A percentile compares a stretch with the other conserved stretches of the same genome.
Conservation (phyloP, 495 filamentous ascomycete species). For the Penicillium salamii region DNA sequence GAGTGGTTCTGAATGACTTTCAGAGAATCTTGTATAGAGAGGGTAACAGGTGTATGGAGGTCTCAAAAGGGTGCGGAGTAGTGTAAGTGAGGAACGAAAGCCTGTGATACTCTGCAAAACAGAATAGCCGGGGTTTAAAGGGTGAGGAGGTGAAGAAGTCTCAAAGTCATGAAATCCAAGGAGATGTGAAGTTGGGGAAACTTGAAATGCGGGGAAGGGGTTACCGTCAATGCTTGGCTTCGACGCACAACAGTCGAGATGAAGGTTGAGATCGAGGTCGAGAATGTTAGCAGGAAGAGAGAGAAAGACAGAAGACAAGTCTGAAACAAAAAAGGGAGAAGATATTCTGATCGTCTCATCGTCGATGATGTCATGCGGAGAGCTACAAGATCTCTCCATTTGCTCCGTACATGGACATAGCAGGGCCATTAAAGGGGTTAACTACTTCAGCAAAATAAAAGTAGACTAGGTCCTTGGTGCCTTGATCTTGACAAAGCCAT, state of each 20-base stretch:
- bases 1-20: not conserved
- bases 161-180: too few relatives aligned
- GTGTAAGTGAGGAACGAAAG: not conserved
- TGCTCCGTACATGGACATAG: too few relatives aligned
- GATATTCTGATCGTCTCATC: not conserved
- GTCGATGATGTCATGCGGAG: constrained; percentile 30
- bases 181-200: constrained; percentile 4
- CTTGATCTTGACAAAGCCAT: too few relatives aligned
- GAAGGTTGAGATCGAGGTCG: too few relatives aligned
- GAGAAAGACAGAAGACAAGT: not conserved
- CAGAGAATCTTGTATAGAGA: not conserved
- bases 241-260: too few relatives aligned
- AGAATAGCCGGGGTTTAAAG: constrained; percentile 14
- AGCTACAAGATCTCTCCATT: too few relatives aligned
- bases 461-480: too few relatives aligned
- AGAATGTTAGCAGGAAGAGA: not conserved
- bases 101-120: too few relatives aligned
- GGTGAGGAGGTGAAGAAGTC: too few relatives aligned
- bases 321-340: not conserved
- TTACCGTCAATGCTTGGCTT: not conserved
- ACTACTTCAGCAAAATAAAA: too few relatives aligned
- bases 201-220: constrained; percentile 25
- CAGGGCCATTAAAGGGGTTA: too few relatives aligned
- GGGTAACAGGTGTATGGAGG: not conserved
- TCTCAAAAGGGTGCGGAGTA: not conserved